Percentiles rank a stretch among this genome's conserved stretches.
These are phyloP conservation scores for Trichosporon sp. DNA, from an alignment of 1,284 basidiomycete species.

Conservation along the genomic window DNA sequence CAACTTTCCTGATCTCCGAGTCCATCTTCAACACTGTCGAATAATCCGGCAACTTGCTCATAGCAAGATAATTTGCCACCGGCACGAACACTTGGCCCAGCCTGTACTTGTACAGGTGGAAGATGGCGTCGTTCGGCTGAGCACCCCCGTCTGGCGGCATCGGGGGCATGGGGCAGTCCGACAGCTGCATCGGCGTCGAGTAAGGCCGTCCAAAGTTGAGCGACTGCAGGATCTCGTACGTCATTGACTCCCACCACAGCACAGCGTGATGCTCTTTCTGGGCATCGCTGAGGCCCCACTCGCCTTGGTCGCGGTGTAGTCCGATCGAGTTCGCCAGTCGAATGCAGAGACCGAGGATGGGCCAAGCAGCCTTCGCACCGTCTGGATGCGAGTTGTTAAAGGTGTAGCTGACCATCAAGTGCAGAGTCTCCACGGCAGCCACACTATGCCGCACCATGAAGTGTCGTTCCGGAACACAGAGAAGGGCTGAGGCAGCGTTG, in stretches of 20 bases:
- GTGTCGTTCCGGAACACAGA: conserved; percentile 20
- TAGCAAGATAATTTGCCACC: conserved; percentile 23
- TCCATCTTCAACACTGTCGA: conserved; percentile 23
- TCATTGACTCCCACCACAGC: conserved; percentile 25
- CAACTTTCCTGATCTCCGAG: conserved; percentile 19
- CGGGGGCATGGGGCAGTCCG: conserved; percentile 17
- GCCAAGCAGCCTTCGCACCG: conserved; percentile 21
- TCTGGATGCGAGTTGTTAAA: conserved; percentile 21
- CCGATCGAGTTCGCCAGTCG: conserved; percentile 21
- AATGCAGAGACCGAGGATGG: conserved; percentile 21
- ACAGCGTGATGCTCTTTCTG: conserved; percentile 18
- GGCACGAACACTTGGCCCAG: conserved; percentile 19
- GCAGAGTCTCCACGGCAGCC: conserved; percentile 23
- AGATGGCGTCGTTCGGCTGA: conserved; percentile 16
- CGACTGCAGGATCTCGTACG: conserved; percentile 26
- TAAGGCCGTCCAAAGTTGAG: conserved; percentile 33
- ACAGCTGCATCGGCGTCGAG: conserved; percentile 22
- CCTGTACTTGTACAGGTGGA: conserved; percentile 24
- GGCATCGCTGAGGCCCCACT: conserved; percentile 23
- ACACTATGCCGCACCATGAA: conserved; percentile 24
- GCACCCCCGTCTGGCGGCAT: conserved; percentile 12
- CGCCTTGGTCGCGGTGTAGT: conserved; percentile 24
- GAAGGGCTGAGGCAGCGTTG: conserved; percentile 19
- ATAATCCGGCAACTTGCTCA: conserved; percentile 23
- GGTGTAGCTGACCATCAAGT: conserved; percentile 26